Conservation (phyloP, 768 basidiomycete species). For the Kwoniella dendrophila region DNA sequence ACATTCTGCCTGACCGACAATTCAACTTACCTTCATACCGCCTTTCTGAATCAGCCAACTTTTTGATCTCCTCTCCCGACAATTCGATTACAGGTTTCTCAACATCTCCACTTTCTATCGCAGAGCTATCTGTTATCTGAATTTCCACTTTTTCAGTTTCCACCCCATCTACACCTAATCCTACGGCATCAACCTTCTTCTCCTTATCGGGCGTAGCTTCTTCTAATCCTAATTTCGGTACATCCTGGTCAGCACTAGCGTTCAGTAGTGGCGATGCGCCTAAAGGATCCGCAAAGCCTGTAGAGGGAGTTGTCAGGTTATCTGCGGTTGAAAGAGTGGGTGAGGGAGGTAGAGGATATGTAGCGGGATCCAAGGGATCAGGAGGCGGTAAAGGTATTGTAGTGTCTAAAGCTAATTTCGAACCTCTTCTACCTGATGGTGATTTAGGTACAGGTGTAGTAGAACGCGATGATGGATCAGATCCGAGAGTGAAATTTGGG, state of each 20-base stretch:
- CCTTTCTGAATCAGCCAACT: slow-evolving; percentile 25
- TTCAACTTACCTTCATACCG: slow-evolving; percentile 31
- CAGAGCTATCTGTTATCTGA: neutral
- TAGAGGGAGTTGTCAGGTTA: slow-evolving; percentile 1
- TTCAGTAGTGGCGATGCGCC: slow-evolving; percentile 31
- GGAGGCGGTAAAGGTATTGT: slow-evolving; percentile 27
- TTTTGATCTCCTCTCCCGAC: slow-evolving; percentile 13
- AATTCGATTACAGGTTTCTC: slow-evolving; percentile 16
- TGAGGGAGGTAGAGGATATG: slow-evolving; percentile 49
- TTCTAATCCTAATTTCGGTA: slow-evolving; percentile 18
- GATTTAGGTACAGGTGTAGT: slow-evolving; percentile 26
- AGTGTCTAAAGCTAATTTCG: slow-evolving; percentile 13
- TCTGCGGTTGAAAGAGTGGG: slow-evolving; percentile 21
- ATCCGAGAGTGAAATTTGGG: slow-evolving; percentile 31
- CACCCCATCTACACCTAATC: slow-evolving; percentile 3
- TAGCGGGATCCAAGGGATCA: slow-evolving; percentile 44
- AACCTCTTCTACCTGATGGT: slow-evolving; percentile 6
- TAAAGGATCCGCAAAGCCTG: slow-evolving; percentile 38
- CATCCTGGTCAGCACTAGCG: slow-evolving; percentile 1
- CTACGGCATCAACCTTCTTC: slow-evolving; percentile 10
- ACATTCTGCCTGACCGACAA: neutral
- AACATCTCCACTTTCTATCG: slow-evolving; percentile 4
- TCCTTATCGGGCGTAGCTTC: slow-evolving; percentile 18
- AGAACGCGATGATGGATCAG: slow-evolving; percentile 26
- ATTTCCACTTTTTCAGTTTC: slow-evolving; percentile 5